Evolutionary conservation across 139 green algal species (phyloP).

Genomic region (Tetradesmus obliquus): DNA sequence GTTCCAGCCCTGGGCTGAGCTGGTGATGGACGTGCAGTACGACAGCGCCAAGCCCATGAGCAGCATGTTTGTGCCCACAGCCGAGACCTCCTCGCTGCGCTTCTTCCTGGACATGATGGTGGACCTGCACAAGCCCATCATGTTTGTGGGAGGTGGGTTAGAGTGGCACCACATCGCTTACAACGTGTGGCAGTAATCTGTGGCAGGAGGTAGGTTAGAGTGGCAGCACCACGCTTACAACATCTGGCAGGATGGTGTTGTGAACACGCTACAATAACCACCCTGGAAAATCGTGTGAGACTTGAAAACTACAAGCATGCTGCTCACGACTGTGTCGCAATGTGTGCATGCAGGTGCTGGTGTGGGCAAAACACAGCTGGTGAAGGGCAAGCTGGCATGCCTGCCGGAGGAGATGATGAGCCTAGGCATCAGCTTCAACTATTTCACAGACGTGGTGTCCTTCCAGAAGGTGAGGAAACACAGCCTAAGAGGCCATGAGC

Average conservation of each 20-base stretch:
- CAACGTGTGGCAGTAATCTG: background rate
- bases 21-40: slow-evolving; percentile 85
- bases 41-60: slow-evolving; percentile 59
- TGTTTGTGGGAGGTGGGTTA: slow-evolving; percentile 87
- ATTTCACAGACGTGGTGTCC: slow-evolving; percentile 79
- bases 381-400: slow-evolving; percentile 86
- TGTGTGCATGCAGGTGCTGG: slow-evolving; percentile 46
- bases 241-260: too few relatives aligned
- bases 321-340: too few relatives aligned
- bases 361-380: slow-evolving; percentile 92
- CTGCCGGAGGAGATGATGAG: slow-evolving; percentile 80
- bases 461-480: slow-evolving; percentile 65
- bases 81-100: slow-evolving; percentile 84
- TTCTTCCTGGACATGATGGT: slow-evolving; percentile 92
- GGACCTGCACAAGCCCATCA: slow-evolving; percentile 87
- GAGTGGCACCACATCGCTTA: background rate
- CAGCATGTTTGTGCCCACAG: slow-evolving; percentile 87
- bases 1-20: slow-evolving; percentile 88
- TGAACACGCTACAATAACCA: too few relatives aligned
- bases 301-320: too few relatives aligned
- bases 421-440: slow-evolving; percentile 89
- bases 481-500: background rate
- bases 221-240: too few relatives aligned
- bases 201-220: background rate
- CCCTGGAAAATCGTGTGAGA: too few relatives aligned